Evolutionary conservation across 2,329 filamentous ascomycete genomes (phyloP).

Genomic region (Aureobasidium leucospermi): DNA sequence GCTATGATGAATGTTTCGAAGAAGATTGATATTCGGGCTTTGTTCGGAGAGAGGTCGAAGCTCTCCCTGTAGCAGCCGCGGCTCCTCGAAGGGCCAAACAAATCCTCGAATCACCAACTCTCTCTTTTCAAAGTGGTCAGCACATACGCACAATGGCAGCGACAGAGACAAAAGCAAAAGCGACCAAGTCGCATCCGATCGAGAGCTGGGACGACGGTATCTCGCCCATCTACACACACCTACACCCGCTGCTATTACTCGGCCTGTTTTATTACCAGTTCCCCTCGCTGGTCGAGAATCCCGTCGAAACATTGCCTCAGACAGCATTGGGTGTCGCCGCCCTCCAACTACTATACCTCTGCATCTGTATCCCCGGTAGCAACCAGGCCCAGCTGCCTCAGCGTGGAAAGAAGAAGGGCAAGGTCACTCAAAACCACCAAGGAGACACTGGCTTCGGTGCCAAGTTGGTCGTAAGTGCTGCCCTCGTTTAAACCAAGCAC

Average conservation of each 20-base stretch:
- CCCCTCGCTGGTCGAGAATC: conserved; percentile 59
- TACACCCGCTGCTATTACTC: conserved; percentile 62
- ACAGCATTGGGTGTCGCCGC: conserved; percentile 56
- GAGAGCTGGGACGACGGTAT: conserved; percentile 24
- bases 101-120: neutral
- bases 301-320: conserved; percentile 54
- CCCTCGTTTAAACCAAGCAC: neutral
- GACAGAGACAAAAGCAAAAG: neutral
- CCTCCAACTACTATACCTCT: conserved; percentile 55
- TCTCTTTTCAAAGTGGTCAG: neutral
- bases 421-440: conserved; percentile 48
- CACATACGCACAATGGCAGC: conserved; percentile 10
- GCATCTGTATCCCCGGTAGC: conserved; percentile 52
- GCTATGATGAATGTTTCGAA: neutral
- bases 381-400: conserved; percentile 29
- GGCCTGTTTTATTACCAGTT: conserved; percentile 59
- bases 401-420: conserved; percentile 40
- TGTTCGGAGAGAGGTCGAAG: conserved; percentile 5
- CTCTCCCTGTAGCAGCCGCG: neutral
- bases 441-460: conserved; percentile 29
- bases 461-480: conserved; percentile 36
- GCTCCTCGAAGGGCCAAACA: neutral
- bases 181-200: conserved; percentile 19
- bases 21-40: neutral
- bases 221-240: conserved; percentile 47